Conservation (phyloP, 768 basidiomycete genomes). For the Clitopilus hobsonii region DNA sequence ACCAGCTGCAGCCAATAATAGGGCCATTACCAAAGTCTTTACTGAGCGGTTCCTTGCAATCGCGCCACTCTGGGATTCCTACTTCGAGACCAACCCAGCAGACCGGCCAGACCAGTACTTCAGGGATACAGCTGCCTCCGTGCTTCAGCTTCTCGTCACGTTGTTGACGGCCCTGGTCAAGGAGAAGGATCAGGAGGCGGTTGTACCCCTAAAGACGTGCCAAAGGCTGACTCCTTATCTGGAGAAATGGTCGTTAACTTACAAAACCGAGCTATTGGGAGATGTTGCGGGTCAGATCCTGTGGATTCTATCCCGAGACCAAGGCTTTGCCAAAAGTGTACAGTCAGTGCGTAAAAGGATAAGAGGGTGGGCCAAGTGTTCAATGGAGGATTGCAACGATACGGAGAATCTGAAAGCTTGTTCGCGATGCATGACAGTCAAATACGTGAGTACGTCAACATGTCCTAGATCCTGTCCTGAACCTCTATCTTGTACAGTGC, state of each 20-base stretch:
- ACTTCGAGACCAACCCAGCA: background rate
- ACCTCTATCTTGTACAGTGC: background rate
- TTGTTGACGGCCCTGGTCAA: background rate
- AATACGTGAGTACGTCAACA: background rate
- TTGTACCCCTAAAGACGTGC: background rate
- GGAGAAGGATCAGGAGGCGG: background rate
- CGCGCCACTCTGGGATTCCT: slow-evolving; percentile 9
- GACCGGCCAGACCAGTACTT: background rate
- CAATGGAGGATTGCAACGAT: background rate
- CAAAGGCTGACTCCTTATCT: background rate
- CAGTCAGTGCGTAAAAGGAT: background rate
- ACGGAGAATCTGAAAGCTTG: background rate
- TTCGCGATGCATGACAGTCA: background rate
- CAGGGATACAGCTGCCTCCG: background rate
- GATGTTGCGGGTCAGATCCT: background rate
- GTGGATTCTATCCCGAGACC: background rate
- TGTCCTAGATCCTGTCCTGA: background rate
- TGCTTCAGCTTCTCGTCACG: slow-evolving; percentile 2
- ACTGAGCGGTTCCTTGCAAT: slow-evolving; percentile 10
- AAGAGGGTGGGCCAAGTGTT: background rate
- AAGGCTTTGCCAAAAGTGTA: background rate
- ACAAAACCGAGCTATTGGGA: background rate
- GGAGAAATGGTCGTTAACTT: background rate
- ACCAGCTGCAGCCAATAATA: slow-evolving; percentile 12
- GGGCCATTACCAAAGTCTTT: slow-evolving; percentile 9